Base-by-base conservation (phyloP, 768 basidiomycete genomes). In the Kwoniella sp. region DNA sequence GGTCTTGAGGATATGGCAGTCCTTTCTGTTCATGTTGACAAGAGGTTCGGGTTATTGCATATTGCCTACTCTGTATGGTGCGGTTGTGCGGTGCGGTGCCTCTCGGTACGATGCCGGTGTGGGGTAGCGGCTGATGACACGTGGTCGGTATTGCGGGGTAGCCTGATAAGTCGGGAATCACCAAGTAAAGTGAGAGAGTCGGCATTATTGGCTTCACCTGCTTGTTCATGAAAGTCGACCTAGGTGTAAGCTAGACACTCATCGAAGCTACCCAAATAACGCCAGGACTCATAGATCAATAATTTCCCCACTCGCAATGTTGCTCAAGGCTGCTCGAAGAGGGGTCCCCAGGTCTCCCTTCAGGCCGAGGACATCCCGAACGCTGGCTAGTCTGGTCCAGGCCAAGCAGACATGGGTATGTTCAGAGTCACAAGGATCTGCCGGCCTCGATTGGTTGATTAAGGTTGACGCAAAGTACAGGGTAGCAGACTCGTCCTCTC, bases 401-500 rank as follows among this genome's bases (percentile, higher is more conserved):
- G 59, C 59, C 8, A 48, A 53, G 26, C 29, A 25, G 22, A 20
- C 31, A 51, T 61, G 59, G 59, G 59, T 61, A 25, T 23, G 58
- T 60, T 25, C 11, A 12, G 38, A 29, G 9, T 30, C 15, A 50
- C 17, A 13, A 22, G 26, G 4, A 5, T 30, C 15, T 47, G 25
- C 15, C 11, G 3, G 8, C 23, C 2, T 7, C 41, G 13, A 7
- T 37, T 13, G 13, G 34, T 5, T 37, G 41, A 45, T 8, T 17
- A 45, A 17, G 31, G 50, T 34, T 53, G 50, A 61, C 48, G 23
- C 34, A n/a, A 4, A 52, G 4, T 15, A 29, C 57, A 66, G 58
- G 65, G 59, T 17, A 41, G 34, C 26, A 70, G 73, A 0, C 68
- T 80, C 0, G 72, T 75, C 22, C 26, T 81, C 22, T 62, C 71